phyloP scores from a whole-genome alignment of 2,329 filamentous ascomycete genomes.

The Graphilbum fragrans region DNA sequence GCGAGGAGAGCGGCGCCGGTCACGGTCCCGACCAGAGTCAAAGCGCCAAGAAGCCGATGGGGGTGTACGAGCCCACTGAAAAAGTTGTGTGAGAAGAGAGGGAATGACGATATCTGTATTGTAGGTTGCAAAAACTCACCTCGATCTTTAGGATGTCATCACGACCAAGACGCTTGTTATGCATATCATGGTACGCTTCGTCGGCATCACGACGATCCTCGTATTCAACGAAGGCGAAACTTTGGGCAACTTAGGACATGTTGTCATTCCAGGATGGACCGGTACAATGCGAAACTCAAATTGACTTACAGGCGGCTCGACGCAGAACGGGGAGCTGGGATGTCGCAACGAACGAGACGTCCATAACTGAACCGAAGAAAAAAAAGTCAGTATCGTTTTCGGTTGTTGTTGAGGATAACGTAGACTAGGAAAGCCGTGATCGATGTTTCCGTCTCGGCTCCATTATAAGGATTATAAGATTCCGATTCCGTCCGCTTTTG shows the following conservation, averaged over 20 bases:
- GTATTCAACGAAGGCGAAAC: conserved; percentile 98
- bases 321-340: conserved; percentile 87
- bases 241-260: conserved; percentile 13
- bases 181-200: conserved; percentile 99
- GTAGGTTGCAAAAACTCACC: no score
- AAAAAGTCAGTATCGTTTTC: neutral
- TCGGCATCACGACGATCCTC: conserved; percentile 97
- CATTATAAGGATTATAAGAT: no score
- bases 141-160: conserved; percentile 97
- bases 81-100: neutral
- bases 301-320: conserved; percentile 83
- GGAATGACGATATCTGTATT: no score
- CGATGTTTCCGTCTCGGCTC: no score
- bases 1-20: conserved; percentile 52
- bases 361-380: conserved; percentile 57
- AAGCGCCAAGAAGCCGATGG: conserved; percentile 98
- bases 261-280: neutral
- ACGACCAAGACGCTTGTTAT: conserved; percentile 94
- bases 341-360: conserved; percentile 94
- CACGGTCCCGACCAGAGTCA: conserved; percentile 75
- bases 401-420: no score
- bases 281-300: no score
- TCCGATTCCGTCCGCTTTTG: no score
- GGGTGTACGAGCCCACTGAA: conserved; percentile 95
- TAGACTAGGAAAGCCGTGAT: neutral